Conservation (phyloP, 352 stramenopile genomes). For the Phytopythium chamaehyphon region DNA sequence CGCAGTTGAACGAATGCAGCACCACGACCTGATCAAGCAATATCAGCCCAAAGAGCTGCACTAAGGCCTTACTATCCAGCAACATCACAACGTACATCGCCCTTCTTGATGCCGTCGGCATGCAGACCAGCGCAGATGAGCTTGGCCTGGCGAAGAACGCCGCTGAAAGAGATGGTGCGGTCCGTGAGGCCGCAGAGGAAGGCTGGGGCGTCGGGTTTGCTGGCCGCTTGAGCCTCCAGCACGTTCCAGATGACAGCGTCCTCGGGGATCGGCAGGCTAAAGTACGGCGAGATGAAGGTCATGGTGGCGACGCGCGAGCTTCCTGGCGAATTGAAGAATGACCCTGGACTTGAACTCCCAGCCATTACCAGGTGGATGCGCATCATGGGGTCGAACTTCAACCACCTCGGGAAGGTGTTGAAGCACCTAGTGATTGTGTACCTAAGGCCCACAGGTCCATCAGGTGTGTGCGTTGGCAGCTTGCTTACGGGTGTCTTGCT, state of each 20-base stretch:
- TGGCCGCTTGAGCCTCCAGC: constrained; percentile 26
- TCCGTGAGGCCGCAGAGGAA: constrained; percentile 44
- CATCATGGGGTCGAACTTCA: too few relatives aligned
- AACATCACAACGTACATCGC: constrained; percentile 29
- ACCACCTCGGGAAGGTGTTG: too few relatives aligned
- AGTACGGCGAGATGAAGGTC: constrained; percentile 39
- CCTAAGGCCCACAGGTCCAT: too few relatives aligned
- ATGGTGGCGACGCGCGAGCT: constrained; percentile 14
- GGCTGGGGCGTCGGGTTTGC: constrained; percentile 17
- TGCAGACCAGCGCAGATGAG: constrained; percentile 29
- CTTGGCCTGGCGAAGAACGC: constrained; percentile 18
- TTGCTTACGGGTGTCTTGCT: too few relatives aligned
- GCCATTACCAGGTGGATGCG: too few relatives aligned
- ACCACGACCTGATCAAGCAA: constrained; percentile 25
- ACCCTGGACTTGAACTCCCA: too few relatives aligned
- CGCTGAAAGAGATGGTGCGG: constrained; percentile 26
- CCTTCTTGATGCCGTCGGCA: constrained; percentile 31
- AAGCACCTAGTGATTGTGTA: too few relatives aligned
- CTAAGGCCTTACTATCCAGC: not conserved
- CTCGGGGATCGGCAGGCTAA: constrained; percentile 17
- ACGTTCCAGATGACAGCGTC: constrained; percentile 35
- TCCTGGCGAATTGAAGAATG: not conserved
- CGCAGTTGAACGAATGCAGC: constrained; percentile 49
- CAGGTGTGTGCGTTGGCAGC: too few relatives aligned
- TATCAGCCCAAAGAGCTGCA: constrained; percentile 4